Evolutionary conservation across 306 rosid genomes (phyloP).

Genomic region (Prunus padus): DNA sequence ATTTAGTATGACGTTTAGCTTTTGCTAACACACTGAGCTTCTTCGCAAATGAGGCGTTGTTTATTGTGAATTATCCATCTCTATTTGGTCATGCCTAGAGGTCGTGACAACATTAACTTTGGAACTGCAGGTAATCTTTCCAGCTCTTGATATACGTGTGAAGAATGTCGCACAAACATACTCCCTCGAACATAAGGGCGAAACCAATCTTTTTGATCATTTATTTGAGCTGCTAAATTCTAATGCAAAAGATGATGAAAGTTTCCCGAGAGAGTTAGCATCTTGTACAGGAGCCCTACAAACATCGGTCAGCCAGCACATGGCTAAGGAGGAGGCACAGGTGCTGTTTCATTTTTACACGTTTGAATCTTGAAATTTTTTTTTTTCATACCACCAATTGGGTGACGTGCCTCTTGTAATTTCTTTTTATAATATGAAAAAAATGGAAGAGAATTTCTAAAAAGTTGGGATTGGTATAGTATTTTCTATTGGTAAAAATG

Average conservation of each 20-base stretch:
- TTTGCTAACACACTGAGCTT: background rate
- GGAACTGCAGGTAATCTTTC: constrained; percentile 82
- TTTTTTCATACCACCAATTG: constrained; percentile 3
- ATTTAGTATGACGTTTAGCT: background rate
- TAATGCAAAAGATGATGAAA: constrained; percentile 55
- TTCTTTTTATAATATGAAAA: background rate
- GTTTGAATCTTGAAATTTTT: constrained; percentile 16
- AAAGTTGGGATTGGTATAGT: background rate
- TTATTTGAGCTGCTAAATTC: constrained; percentile 80
- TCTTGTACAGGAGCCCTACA: constrained; percentile 91
- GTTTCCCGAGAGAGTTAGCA: constrained; percentile 86
- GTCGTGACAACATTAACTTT: constrained; percentile 30
- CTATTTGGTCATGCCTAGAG: constrained; percentile 15
- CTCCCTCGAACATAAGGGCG: constrained; percentile 97
- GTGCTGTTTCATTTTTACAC: constrained; percentile 41
- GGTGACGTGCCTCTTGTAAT: background rate
- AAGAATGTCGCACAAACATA: constrained; percentile 98
- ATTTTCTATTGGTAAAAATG: background rate
- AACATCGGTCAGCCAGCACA: constrained; percentile 93
- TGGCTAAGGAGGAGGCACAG: constrained; percentile 99
- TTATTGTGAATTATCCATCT: constrained; percentile 7
- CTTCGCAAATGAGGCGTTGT: background rate
- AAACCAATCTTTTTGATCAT: constrained; percentile 86
- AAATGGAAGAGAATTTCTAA: background rate
- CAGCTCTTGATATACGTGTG: constrained; percentile 96